Conservation (phyloP, 306 rosid genomes). For the Biancaea sappan region DNA sequence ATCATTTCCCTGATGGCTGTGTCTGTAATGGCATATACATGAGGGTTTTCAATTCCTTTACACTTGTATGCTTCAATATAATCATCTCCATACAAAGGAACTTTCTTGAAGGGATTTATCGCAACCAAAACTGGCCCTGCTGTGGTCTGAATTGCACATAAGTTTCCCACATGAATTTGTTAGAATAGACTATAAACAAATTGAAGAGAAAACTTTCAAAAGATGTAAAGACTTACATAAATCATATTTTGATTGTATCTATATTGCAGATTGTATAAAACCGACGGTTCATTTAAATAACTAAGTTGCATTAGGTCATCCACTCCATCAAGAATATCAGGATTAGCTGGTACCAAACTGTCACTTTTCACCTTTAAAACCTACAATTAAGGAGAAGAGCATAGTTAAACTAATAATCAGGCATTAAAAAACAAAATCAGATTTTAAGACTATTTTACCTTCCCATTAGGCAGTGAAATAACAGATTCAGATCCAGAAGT, state of each 20-base stretch:
- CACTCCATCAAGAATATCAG: constrained; percentile 96
- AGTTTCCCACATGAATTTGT: constrained; percentile 32
- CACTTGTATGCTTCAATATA: constrained; percentile 86
- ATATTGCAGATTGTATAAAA: constrained; percentile 81
- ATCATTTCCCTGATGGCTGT: constrained; percentile 93
- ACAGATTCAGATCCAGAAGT: constrained; percentile 70
- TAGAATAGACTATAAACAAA: background rate
- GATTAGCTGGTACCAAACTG: constrained; percentile 84
- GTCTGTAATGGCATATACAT: constrained; percentile 96
- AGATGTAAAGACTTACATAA: constrained; percentile 63
- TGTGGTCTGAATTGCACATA: constrained; percentile 70
- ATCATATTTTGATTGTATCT: constrained; percentile 89
- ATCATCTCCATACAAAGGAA: constrained; percentile 76
- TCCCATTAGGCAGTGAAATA: constrained; percentile 73
- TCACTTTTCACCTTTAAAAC: constrained; percentile 78
- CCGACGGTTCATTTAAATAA: constrained; percentile 95
- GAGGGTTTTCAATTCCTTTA: constrained; percentile 76
- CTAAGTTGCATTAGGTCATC: constrained; percentile 99
- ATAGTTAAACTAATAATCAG: constrained; percentile 28
- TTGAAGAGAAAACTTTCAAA: constrained; percentile 11
- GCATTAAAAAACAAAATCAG: constrained; percentile 17
- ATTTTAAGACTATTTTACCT: constrained; percentile 54
- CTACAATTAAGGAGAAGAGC: constrained; percentile 41
- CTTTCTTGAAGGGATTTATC: constrained; percentile 92
- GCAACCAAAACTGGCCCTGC: constrained; percentile 99